Percentiles rank a stretch among this genome's conserved stretches.
Evolutionary conservation across 2,329 filamentous ascomycete genomes (phyloP).

Genomic region (Epichloe festucae): DNA sequence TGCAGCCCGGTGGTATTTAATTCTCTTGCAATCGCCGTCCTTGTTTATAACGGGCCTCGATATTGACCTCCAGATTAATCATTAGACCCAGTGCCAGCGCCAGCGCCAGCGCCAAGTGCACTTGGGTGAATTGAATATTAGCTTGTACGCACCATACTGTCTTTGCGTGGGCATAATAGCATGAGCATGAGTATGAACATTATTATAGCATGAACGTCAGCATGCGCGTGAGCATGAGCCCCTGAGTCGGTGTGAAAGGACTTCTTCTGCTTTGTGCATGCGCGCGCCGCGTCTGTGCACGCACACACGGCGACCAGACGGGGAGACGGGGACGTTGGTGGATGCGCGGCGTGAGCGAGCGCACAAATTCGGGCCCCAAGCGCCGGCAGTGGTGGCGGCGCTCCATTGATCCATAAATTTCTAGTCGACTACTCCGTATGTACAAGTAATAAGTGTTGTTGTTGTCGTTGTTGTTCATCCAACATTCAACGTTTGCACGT

Average conservation of each 20-base stretch:
- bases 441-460: no score
- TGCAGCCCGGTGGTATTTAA: background rate
- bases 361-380: constrained; percentile 1
- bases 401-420: background rate
- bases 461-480: no score
- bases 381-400: constrained; percentile 1
- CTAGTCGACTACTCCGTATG: no score
- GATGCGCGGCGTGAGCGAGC: constrained; percentile 3
- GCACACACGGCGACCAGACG: background rate
- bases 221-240: background rate
- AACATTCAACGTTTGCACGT: no score
- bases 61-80: no score
- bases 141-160: no score
- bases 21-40: background rate
- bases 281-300: background rate
- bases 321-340: background rate
- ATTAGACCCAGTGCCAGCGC: no score
- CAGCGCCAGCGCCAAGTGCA: no score
- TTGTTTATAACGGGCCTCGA: no score
- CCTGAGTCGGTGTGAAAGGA: constrained; percentile 1
- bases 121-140: no score
- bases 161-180: background rate
- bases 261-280: no score
- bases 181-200: background rate
- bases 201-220: background rate